Evolutionary conservation across 2,329 filamentous ascomycete genomes (phyloP).

Genomic region (Ceratocystis eucalypticola): DNA sequence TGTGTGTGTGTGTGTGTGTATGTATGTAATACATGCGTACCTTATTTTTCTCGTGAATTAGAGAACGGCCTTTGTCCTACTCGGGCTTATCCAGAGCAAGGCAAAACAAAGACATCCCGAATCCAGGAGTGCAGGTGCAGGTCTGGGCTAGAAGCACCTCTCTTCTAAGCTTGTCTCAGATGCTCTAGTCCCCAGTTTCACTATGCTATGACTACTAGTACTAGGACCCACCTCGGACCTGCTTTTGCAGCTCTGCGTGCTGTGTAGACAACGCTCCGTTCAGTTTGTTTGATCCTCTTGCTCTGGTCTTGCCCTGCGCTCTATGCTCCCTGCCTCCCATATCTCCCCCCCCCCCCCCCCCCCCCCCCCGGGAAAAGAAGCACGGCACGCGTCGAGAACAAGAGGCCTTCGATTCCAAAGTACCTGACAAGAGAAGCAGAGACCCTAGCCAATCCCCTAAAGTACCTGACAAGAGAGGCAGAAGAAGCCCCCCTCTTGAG

Average conservation of each 20-base stretch:
- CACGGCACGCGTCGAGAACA: neutral
- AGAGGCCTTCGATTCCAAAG: neutral
- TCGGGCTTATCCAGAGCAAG: neutral
- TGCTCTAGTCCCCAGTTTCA: neutral
- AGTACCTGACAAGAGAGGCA: neutral
- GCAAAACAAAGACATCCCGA: neutral
- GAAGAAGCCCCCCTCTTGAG: neutral
- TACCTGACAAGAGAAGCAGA: neutral
- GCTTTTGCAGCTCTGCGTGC: neutral
- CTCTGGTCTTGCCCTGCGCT: neutral
- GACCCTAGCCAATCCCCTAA: neutral
- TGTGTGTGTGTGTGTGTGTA: neutral
- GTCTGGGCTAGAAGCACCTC: neutral
- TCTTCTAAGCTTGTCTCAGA: neutral
- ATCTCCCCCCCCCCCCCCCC: neutral
- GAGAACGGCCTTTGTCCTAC: no score
- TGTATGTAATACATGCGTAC: neutral
- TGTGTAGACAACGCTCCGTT: neutral
- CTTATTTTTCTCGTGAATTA: no score
- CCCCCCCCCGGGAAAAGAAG: neutral
- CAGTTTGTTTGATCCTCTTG: conserved; percentile 3
- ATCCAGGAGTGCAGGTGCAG: neutral
- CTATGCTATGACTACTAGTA: no score
- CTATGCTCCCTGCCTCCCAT: neutral
- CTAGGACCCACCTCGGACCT: neutral